Percentiles rank a stretch among this genome's conserved stretches.
These are phyloP conservation scores for Phylloporus sp. DNA, from an alignment of 768 basidiomycete genomes.

Conservation along the genomic window DNA sequence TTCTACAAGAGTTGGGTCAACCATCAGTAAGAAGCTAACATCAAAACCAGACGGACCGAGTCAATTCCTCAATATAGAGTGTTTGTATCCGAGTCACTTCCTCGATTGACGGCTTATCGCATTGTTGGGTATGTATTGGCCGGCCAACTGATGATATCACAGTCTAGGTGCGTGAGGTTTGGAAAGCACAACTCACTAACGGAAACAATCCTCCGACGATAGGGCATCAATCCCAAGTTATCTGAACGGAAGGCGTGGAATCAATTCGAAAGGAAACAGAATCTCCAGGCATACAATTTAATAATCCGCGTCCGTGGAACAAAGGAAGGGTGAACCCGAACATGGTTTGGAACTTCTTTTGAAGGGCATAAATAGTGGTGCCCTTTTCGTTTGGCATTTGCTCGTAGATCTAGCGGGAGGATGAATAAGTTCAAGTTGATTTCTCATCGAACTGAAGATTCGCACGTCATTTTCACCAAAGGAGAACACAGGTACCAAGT, in stretches of 20 bases:
- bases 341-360: constrained; percentile 85
- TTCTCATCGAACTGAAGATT: constrained; percentile 22
- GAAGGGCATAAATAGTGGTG: constrained; percentile 78
- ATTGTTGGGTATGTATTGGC: constrained; percentile 76
- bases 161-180: not conserved
- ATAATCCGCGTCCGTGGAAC: constrained; percentile 93
- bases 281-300: constrained; percentile 71
- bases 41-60: constrained; percentile 53
- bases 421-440: not conserved
- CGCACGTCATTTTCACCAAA: constrained; percentile 97
- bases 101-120: constrained; percentile 78
- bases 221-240: constrained; percentile 93
- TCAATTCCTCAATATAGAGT: constrained; percentile 88
- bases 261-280: not conserved
- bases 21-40: not conserved
- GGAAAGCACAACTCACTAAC: constrained; percentile 66
- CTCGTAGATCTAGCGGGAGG: constrained; percentile 71
- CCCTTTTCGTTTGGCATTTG: constrained; percentile 97
- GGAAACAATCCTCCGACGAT: constrained; percentile 90
- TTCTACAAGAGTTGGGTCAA: constrained; percentile 43
- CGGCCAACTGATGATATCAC: constrained; percentile 61
- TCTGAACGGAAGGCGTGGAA: constrained; percentile 43
- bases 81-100: constrained; percentile 76
- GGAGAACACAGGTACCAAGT: constrained; percentile 95
- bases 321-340: constrained; percentile 96